phyloP scores from a whole-genome alignment of 495 filamentous ascomycete genomes.

The Cercophora newfieldiana region DNA sequence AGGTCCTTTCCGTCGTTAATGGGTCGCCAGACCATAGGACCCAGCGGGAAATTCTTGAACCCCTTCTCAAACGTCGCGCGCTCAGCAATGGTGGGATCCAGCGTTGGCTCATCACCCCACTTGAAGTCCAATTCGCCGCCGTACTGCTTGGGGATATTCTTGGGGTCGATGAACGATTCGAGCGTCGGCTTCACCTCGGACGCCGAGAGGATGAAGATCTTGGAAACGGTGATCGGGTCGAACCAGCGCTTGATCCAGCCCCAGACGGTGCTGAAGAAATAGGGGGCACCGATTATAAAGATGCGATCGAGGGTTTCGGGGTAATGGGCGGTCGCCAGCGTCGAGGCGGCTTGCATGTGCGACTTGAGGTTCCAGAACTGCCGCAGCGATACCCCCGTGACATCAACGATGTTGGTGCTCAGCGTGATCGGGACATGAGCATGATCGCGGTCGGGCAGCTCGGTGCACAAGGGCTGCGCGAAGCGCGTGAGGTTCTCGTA shows the following conservation, averaged over 20 bases:
- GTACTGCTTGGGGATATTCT: slow-evolving; percentile 80
- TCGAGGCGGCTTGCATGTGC: slow-evolving; percentile 88
- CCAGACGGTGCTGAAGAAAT: slow-evolving; percentile 93
- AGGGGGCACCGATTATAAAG: slow-evolving; percentile 85
- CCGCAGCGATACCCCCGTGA: slow-evolving; percentile 77
- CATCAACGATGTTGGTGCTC: slow-evolving; percentile 86
- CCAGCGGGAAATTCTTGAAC: slow-evolving; percentile 45
- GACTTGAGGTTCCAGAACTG: slow-evolving; percentile 91
- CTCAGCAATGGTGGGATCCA: slow-evolving; percentile 61
- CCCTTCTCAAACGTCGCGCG: slow-evolving; percentile 52
- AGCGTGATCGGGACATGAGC: slow-evolving; percentile 78
- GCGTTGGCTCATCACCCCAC: slow-evolving; percentile 68
- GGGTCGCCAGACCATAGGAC: slow-evolving; percentile 51
- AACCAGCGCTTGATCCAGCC: slow-evolving; percentile 96
- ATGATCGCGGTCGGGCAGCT: slow-evolving; percentile 65
- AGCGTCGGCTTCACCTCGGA: slow-evolving; percentile 72
- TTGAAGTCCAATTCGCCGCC: slow-evolving; percentile 80
- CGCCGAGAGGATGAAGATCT: slow-evolving; percentile 82
- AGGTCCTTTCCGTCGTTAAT: slow-evolving; percentile 42
- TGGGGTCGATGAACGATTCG: slow-evolving; percentile 73
- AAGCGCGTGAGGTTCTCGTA: slow-evolving; percentile 91
- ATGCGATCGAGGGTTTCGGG: slow-evolving; percentile 87
- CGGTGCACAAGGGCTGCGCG: slow-evolving; percentile 77
- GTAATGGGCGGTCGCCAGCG: slow-evolving; percentile 86
- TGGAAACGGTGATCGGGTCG: slow-evolving; percentile 87